A percentile compares a stretch with the other conserved stretches of the same genome.
Evolutionary conservation across 495 filamentous ascomycete genomes (phyloP).

Genomic region (Platismatia glauca): DNA sequence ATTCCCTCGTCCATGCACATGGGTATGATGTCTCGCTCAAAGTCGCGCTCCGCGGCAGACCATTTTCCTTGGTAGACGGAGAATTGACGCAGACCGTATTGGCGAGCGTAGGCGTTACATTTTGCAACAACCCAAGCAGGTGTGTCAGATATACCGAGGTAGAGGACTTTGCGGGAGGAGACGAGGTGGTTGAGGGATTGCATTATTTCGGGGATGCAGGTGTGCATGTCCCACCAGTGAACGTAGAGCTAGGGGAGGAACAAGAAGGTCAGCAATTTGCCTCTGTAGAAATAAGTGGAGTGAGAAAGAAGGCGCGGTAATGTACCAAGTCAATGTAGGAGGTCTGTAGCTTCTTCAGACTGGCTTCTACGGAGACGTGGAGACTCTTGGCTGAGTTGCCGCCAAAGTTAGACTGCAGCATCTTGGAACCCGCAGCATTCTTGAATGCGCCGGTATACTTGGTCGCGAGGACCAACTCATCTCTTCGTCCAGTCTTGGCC

Average conservation of each 20-base stretch:
- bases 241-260: constrained; percentile 35
- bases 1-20: constrained; percentile 50
- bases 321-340: constrained; percentile 47
- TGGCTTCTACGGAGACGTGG: constrained; percentile 45
- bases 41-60: constrained; percentile 40
- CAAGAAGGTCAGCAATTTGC: neutral
- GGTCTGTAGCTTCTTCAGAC: constrained; percentile 53
- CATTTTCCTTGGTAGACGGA: constrained; percentile 57
- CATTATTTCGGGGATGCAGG: constrained; percentile 54
- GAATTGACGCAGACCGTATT: constrained; percentile 53
- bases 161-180: constrained; percentile 49
- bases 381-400: constrained; percentile 49
- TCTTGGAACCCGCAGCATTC: constrained; percentile 7
- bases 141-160: constrained; percentile 53
- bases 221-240: constrained; percentile 52
- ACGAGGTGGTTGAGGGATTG: constrained; percentile 51
- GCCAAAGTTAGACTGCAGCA: constrained; percentile 41
- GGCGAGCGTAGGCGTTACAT: constrained; percentile 51
- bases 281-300: neutral
- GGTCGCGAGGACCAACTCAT: constrained; percentile 65
- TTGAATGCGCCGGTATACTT: constrained; percentile 48
- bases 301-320: neutral
- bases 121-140: constrained; percentile 55
- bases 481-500: constrained; percentile 42
- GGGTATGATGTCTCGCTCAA: constrained; percentile 50